Conservation (phyloP, 1,284 basidiomycete genomes). For the Pisolithus thermaeus region DNA sequence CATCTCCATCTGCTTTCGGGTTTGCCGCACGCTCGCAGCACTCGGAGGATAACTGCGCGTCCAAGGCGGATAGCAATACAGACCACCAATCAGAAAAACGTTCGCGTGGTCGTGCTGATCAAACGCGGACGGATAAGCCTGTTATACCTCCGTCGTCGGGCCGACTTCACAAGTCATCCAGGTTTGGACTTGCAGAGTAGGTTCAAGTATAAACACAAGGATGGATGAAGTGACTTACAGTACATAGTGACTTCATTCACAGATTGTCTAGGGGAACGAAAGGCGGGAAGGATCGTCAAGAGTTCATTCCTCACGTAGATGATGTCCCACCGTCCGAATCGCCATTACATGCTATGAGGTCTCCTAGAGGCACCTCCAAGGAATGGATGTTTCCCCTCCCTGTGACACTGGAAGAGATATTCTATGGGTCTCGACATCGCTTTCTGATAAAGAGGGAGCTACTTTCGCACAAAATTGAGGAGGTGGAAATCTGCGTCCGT, state of each 20-base stretch:
- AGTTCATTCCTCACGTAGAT: conserved; percentile 23
- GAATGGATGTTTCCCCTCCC: conserved; percentile 68
- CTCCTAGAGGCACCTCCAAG: conserved; percentile 30
- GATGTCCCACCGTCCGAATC: conserved; percentile 29
- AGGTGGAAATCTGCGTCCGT: conserved; percentile 70
- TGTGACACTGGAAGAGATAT: conserved; percentile 81
- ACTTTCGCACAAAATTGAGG: conserved; percentile 56
- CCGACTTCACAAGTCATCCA: conserved; percentile 15
- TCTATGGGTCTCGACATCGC: conserved; percentile 73
- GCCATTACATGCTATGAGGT: conserved; percentile 34
- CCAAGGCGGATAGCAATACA: conserved; percentile 9
- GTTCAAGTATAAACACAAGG: conserved; percentile 4
- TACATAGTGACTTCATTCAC: conserved; percentile 21
- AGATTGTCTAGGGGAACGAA: conserved; percentile 19
- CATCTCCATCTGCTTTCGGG: conserved; percentile 7
- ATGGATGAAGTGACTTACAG: conserved; percentile 8
- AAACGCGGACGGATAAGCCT: conserved; percentile 14
- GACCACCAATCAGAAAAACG: conserved; percentile 4
- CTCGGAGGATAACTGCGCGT: conserved; percentile 4
- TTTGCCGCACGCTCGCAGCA: conserved; percentile 12
- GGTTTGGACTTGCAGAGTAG: conserved; percentile 25
- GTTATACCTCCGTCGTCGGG: conserved; percentile 25
- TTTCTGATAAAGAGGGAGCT: conserved; percentile 75
- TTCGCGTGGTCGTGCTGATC: neutral
- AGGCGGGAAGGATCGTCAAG: conserved; percentile 6